phyloP scores from a whole-genome alignment of 352 stramenopile genomes.

The Pythium myriotylum region DNA sequence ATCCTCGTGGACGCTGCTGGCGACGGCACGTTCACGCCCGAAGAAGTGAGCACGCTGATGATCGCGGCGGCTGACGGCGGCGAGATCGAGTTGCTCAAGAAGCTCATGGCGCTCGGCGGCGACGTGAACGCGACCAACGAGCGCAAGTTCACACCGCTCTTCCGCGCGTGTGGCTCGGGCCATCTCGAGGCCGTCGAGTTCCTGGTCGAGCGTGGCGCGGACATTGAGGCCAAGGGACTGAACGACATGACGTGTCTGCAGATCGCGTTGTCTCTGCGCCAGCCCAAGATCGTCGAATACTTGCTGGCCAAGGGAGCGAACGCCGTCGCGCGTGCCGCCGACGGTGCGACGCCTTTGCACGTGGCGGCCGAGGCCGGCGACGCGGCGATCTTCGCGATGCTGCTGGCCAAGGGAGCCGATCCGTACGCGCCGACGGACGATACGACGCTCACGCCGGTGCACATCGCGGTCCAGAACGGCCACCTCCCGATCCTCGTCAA shows the following conservation, averaged over 20 bases:
- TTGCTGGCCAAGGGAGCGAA: constrained; percentile 59
- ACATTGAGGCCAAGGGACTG: constrained; percentile 41
- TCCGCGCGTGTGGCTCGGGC: constrained; percentile 39
- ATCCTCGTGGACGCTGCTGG: constrained; percentile 22
- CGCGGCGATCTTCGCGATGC: constrained; percentile 44
- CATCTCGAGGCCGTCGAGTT: constrained; percentile 64
- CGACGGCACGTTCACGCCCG: constrained; percentile 5
- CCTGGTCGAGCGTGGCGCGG: constrained; percentile 42
- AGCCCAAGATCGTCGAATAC: constrained; percentile 46
- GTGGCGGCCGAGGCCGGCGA: constrained; percentile 61
- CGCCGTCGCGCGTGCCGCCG: constrained; percentile 50
- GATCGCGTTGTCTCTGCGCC: constrained; percentile 68
- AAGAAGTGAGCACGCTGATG: constrained; percentile 32
- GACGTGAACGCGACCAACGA: constrained; percentile 33
- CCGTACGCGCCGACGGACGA: constrained; percentile 25
- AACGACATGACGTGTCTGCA: constrained; percentile 79
- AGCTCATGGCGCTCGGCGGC: constrained; percentile 19
- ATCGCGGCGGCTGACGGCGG: constrained; percentile 30
- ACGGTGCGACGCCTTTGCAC: constrained; percentile 72
- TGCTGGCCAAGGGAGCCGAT: constrained; percentile 63
- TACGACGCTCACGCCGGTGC: constrained; percentile 30
- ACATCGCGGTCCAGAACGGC: constrained; percentile 30
- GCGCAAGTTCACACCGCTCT: constrained; percentile 31
- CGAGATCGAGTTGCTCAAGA: constrained; percentile 24
- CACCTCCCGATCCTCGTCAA: constrained; percentile 31